These are phyloP conservation scores for Priceomyces melissophilus DNA, from an alignment of 805 yeast genomes.

Conservation along the genomic window DNA sequence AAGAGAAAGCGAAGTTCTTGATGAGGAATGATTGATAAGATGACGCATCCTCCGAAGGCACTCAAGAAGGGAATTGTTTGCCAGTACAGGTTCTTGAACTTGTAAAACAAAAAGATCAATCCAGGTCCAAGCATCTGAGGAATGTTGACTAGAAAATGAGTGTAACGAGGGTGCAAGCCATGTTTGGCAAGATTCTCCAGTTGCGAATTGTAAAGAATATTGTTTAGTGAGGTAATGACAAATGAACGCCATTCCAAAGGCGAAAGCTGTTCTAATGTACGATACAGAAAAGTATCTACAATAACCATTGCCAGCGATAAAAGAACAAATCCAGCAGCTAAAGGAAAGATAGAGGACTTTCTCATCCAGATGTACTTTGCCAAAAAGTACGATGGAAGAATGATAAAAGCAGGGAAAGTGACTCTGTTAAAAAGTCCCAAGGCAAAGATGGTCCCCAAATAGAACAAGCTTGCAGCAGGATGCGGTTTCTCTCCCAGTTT, in stretches of 20 bases:
- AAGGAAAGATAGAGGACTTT: constrained; percentile 26
- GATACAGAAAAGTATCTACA: constrained; percentile 47
- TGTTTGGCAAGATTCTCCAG: constrained; percentile 62
- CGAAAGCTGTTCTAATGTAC: too few relatives aligned
- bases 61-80: constrained; percentile 57
- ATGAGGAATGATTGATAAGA: constrained; percentile 77
- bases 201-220: constrained; percentile 64
- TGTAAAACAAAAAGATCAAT: constrained; percentile 43
- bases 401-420: constrained; percentile 73
- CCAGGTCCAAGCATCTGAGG: constrained; percentile 84
- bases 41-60: constrained; percentile 55
- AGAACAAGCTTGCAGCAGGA: constrained; percentile 13
- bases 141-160: constrained; percentile 69
- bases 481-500: constrained; percentile 1
- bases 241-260: constrained; percentile 31
- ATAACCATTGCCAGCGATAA: constrained; percentile 38
- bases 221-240: constrained; percentile 74
- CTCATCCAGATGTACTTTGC: constrained; percentile 39
- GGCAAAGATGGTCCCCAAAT: constrained; percentile 49
- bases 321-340: constrained; percentile 30
- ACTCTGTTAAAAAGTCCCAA: constrained; percentile 82
- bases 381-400: constrained; percentile 56
- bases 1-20: constrained; percentile 88
- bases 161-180: constrained; percentile 78
- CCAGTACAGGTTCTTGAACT: constrained; percentile 32